These are phyloP conservation scores for Pythium angustatum DNA, from an alignment of 352 stramenopile genomes.

Conservation along the genomic window DNA sequence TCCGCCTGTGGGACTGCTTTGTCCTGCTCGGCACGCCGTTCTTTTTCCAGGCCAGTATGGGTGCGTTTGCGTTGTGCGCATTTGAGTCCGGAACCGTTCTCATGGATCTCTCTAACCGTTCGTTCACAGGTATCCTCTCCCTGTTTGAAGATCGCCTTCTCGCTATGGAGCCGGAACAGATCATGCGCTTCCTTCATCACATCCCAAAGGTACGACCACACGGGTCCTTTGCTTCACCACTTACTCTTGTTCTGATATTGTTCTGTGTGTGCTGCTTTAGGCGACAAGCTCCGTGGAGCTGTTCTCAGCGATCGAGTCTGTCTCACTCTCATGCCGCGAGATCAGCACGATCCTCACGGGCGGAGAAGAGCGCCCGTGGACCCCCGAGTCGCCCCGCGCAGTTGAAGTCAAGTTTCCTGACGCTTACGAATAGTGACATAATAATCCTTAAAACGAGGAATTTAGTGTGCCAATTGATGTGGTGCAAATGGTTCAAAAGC, in stretches of 20 bases:
- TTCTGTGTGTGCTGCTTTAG: conserved; percentile 23
- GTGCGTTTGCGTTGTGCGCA: conserved; percentile 34
- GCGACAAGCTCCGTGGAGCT: conserved; percentile 58
- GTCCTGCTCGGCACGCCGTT: conserved; percentile 77
- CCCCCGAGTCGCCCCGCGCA: conserved; percentile 58
- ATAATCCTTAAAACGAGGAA: conserved; percentile 18
- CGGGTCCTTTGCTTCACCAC: background rate
- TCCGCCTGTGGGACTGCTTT: conserved; percentile 86
- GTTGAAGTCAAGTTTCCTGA: conserved; percentile 77
- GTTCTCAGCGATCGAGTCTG: conserved; percentile 62
- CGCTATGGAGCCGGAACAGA: conserved; percentile 68
- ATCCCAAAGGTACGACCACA: conserved; percentile 49
- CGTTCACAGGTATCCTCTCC: conserved; percentile 50
- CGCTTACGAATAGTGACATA: conserved; percentile 54
- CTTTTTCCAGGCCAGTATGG: conserved; percentile 88
- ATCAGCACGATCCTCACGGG: conserved; percentile 70
- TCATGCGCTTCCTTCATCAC: conserved; percentile 82
- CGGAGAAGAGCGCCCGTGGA: conserved; percentile 62
- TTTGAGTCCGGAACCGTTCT: background rate
- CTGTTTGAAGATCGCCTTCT: conserved; percentile 75
- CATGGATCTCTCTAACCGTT: background rate
- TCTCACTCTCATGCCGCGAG: conserved; percentile 69
- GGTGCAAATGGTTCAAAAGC: conserved; percentile 7
- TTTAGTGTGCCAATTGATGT: conserved; percentile 5
- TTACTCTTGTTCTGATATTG: background rate